Base-by-base conservation (phyloP, 345 rosid genomes). In the Eucalyptus pumila region DNA sequence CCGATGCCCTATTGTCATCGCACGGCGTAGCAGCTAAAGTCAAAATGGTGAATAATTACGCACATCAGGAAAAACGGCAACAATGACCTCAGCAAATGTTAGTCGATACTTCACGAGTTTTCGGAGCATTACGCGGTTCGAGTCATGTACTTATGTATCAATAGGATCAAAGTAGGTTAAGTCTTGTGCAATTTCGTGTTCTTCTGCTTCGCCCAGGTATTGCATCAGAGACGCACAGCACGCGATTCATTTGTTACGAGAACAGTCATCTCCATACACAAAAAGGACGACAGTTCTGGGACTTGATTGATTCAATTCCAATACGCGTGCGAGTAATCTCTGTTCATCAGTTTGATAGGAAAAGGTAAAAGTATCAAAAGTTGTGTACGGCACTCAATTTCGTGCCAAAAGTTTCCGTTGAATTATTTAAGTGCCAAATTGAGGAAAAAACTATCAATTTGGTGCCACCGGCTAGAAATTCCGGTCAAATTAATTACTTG, bases 331-430 rank as follows among this genome's bases (percentile, higher is more conserved):
- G 0, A 62, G 69, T 13, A 62, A 62, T 30, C 0, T 0, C 17
- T 62, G 15, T 34, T 62, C 17, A 62, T 30, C 17, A 2, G 16
- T 62, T 14, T 60, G 15, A 60, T 2, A 3, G 0, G 54, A 1
- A 51, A 51, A 51, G 54, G 16, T 50, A 50, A 0, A 14, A 50
- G 8, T 51, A 4, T 0, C 8, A 6, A 50, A 50, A 50, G 0
- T 15, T 50, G 2, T 50, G 1, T 50, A 50, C 1, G 0, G 0
- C 0, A 2, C 2, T 50, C 2, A 16, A 0, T 16, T 50, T 50
- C 4, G 1, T 50, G 17, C 1, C 1, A 15, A 15, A 50, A 50
- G 7, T 14, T 50, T 50, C 2, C 2, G 0, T 50, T 0, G 7
- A 1, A 15, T 49, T 1, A 49, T 2, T 14, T 49, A 49, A 49